Evolutionary conservation across 768 basidiomycete species (phyloP), one percentile per base, ranked within the genome.

Genomic region (Hebeloma cylindrosporum): DNA sequence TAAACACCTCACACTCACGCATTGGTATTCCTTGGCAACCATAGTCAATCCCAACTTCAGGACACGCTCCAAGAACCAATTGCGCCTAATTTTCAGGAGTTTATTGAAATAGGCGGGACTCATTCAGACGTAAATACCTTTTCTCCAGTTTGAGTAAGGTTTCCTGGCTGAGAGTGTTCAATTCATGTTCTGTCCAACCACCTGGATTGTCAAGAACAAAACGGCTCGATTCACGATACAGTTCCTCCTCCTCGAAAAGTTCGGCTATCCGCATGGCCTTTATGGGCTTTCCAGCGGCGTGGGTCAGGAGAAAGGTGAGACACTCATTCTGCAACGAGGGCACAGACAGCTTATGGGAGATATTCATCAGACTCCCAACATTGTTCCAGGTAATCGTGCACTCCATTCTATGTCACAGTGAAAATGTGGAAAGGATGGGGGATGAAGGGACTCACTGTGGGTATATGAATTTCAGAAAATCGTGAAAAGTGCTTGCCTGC

Each of bases 321-420:
- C 92, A 95, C 58, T 89, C 82, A 31, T 78, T 77, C 59, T 91
- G 88, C 29, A 96, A 73, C 2, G 86, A 71, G 2, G 88, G 83
- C 4, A 90, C 88, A 50, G 87, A 88, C 43, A 95, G 81, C 60
- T 93, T 94, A 65, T 89, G 83, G 2, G 91, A 83, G 16, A 95
- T 85, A 58, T 93, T 90, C 81, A 93, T 87, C 30, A 92, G 76
- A 29, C 85, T 85, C 56, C 91, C 92, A 20, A 92, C 94, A 62
- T 96, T 96, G 56, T 90, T 88, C 91, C 93, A 97, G 0, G 90
- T 87, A 42, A 95, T 93, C 7, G 89, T 89, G 67, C 93, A 95
- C 52, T 93, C 88, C 43, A 94, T 47, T 40, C 60, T 62, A 73
- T 8, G 28, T 38, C 25, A 39, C 54, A 1, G 41, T 34, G 7